Percentiles rank a stretch among this genome's conserved stretches.
Evolutionary conservation across 495 filamentous ascomycete genomes (phyloP).

Genomic region (Daldinia caldariorum): DNA sequence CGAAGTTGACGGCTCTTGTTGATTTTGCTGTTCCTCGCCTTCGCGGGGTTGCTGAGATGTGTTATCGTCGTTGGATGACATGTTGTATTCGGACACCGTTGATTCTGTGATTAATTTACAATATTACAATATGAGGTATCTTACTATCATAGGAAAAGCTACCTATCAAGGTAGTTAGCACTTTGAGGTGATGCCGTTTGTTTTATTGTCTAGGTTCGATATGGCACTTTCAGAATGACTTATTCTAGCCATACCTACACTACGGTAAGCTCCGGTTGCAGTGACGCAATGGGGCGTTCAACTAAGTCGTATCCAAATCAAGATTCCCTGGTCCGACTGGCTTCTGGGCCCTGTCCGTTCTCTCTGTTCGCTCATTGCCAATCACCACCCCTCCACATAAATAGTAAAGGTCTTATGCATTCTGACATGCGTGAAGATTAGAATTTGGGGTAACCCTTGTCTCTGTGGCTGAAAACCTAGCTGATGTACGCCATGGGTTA

Average conservation of each 20-base stretch:
- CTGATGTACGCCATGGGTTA: slow-evolving; percentile 11
- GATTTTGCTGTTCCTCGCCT: slow-evolving; percentile 21
- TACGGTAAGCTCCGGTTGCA: slow-evolving; percentile 15
- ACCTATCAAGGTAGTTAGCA: not conserved
- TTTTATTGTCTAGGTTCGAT: slow-evolving; percentile 33
- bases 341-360: slow-evolving; percentile 18
- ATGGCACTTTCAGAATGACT: slow-evolving; percentile 27
- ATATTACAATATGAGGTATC: not conserved
- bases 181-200: slow-evolving; percentile 4
- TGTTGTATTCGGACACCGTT: slow-evolving; percentile 8
- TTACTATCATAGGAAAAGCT: not conserved
- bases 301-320: slow-evolving; percentile 36
- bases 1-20: slow-evolving; percentile 13
- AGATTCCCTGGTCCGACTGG: slow-evolving; percentile 18
- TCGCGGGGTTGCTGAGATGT: slow-evolving; percentile 26
- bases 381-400: slow-evolving; percentile 15
- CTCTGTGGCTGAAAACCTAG: slow-evolving; percentile 24
- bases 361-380: slow-evolving; percentile 5
- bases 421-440: not conserved
- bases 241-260: slow-evolving; percentile 2
- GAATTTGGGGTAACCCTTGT: not conserved
- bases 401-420: slow-evolving; percentile 22
- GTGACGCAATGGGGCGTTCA: slow-evolving; percentile 37
- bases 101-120: not conserved
- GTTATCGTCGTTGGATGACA: slow-evolving; percentile 38